phyloP scores from a whole-genome alignment of 192 early-diverging fungal genomes.

The Entomortierella chlamydospora region DNA sequence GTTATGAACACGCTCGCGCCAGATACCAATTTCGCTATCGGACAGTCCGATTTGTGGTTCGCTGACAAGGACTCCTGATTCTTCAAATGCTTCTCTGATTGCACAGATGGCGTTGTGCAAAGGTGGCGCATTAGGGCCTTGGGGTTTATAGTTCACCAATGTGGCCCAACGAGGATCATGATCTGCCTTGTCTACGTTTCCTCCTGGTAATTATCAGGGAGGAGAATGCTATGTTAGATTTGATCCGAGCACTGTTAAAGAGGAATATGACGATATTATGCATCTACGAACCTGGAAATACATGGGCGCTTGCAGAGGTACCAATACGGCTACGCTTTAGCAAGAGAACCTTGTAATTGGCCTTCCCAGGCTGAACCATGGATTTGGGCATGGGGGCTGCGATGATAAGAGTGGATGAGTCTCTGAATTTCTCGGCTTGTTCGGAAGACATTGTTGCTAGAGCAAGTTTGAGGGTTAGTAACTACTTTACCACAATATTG shows the following conservation, averaged over 20 bases:
- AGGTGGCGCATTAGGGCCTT: slow-evolving; percentile 17
- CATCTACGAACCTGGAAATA: slow-evolving; percentile 59
- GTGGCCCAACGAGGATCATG: slow-evolving; percentile 45
- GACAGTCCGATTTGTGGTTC: slow-evolving; percentile 36
- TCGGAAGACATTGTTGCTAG: slow-evolving; percentile 24
- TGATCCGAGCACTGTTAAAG: neutral
- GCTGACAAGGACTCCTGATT: slow-evolving; percentile 76
- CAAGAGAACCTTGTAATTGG: slow-evolving; percentile 44
- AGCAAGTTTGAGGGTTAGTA: neutral
- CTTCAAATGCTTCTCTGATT: slow-evolving; percentile 86
- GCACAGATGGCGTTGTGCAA: slow-evolving; percentile 70
- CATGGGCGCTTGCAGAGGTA: slow-evolving; percentile 61
- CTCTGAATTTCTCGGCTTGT: slow-evolving; percentile 20
- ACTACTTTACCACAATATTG: too few relatives aligned
- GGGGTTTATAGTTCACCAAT: slow-evolving; percentile 24
- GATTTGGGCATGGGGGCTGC: slow-evolving; percentile 45
- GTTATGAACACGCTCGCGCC: slow-evolving; percentile 63
- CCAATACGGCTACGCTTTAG: slow-evolving; percentile 55
- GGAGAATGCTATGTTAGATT: neutral
- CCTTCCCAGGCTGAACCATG: slow-evolving; percentile 36
- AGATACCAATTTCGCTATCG: slow-evolving; percentile 42
- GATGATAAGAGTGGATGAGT: slow-evolving; percentile 44
- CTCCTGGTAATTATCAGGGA: slow-evolving; percentile 11
- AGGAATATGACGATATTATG: too few relatives aligned
- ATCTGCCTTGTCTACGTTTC: slow-evolving; percentile 46